Conservation (phyloP, 495 filamentous ascomycete genomes). For the Pseudotulostoma volvatum region DNA sequence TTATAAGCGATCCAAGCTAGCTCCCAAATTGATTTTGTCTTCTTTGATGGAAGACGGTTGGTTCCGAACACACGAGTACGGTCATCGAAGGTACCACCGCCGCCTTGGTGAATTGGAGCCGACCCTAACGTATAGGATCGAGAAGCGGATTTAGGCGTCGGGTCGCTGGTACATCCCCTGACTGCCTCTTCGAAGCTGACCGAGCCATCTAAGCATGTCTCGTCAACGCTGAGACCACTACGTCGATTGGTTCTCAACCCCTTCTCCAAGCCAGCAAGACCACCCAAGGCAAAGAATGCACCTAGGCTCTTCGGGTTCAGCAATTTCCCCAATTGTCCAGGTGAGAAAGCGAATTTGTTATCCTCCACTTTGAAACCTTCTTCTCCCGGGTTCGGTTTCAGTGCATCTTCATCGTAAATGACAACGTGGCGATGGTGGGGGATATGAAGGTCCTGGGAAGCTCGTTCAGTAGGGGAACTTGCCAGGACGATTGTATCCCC, state of each 20-base stretch:
- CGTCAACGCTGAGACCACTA: slow-evolving; percentile 61
- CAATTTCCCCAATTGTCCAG: slow-evolving; percentile 64
- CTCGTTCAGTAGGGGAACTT: slow-evolving; percentile 14
- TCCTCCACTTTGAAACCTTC: slow-evolving; percentile 55
- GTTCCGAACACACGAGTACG: slow-evolving; percentile 50
- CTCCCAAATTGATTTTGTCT: slow-evolving; percentile 52
- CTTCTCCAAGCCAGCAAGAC: slow-evolving; percentile 56
- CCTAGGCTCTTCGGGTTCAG: slow-evolving; percentile 66
- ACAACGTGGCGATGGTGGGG: slow-evolving; percentile 15
- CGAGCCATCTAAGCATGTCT: slow-evolving; percentile 41
- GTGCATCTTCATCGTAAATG: slow-evolving; percentile 40
- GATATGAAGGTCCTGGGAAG: slow-evolving; percentile 12
- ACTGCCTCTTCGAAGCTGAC: slow-evolving; percentile 59
- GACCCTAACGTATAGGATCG: slow-evolving; percentile 14
- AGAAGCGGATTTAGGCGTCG: slow-evolving; percentile 15
- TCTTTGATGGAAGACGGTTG: slow-evolving; percentile 56
- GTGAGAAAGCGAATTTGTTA: slow-evolving; percentile 70
- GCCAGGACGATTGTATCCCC: slow-evolving; percentile 31
- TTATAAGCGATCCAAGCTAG: slow-evolving; percentile 73
- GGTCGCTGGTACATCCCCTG: slow-evolving; percentile 9
- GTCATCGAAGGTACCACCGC: slow-evolving; percentile 38
- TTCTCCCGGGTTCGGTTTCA: slow-evolving; percentile 55
- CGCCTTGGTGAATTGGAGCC: slow-evolving; percentile 7
- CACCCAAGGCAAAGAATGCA: slow-evolving; percentile 67
- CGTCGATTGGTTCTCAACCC: slow-evolving; percentile 54